Evolutionary conservation across 345 rosid genomes (phyloP), one percentile per base, ranked within the genome.

Genomic region (Gossypium anomalum): DNA sequence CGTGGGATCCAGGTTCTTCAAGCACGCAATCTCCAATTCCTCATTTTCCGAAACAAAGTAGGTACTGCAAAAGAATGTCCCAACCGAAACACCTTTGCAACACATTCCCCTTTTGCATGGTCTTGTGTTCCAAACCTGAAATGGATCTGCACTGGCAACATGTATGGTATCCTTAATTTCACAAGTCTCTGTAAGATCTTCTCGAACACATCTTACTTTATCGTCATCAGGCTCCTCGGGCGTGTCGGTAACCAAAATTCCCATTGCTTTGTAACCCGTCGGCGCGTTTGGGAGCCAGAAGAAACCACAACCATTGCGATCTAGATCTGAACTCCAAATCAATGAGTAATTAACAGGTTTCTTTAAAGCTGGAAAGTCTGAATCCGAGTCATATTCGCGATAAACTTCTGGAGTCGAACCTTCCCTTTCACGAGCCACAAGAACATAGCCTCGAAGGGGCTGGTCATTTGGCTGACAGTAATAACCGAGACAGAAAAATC

Each of bases 261-360:
- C 98, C 92, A 89, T 78, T 51, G 98, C 89, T 87, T 71, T 89
- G 74, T 94, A 92, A 73, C 98, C 98, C 44, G 25, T 58, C 0
- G 97, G 97, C 12, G 98, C 87, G 58, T 87, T 92, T 20, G 98
- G 97, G 59, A 82, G 80, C 98, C 98, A 94, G 72, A 94, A 94
- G 77, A 87, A 94, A 56, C 86, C 87, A 52, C 79, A 3, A 9
- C 84, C 85, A 41, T 86, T 56, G 10, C 71, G 56, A 38, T 76
- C 75, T 20, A 90, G 73, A 64, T 85, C 87, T 9, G 78, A 51
- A 71, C 78, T 79, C 94, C 92, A 87, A 60, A 92, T 66, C 75
- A 83, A 75, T 9, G 90, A 74, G 79, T 88, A 94, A 73, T 81
- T 75, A 51, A 85, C 79, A 6, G 98, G 97, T 82, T 82, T 83